Evolutionary conservation across 1,139 yeast species (phyloP).

Genomic region (Lodderomyces metapsilosis): DNA sequence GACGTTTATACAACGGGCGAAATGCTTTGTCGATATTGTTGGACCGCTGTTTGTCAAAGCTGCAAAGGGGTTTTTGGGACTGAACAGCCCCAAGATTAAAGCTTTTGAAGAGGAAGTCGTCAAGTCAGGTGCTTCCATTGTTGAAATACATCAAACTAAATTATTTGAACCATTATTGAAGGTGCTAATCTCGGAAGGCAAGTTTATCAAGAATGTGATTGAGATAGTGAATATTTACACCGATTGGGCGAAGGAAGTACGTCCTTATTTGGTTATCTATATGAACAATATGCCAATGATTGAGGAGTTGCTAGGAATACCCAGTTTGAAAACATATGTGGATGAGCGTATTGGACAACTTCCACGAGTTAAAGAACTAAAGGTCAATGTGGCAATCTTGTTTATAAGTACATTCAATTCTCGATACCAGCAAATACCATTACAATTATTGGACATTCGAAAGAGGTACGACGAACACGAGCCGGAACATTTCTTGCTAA

Average conservation of each 20-base stretch:
- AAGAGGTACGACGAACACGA: constrained; percentile 47
- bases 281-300: constrained; percentile 47
- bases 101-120: constrained; percentile 59
- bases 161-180: constrained; percentile 53
- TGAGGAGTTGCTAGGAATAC: constrained; percentile 36
- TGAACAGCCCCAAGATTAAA: constrained; percentile 26
- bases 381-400: constrained; percentile 56
- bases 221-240: constrained; percentile 61
- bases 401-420: constrained; percentile 78
- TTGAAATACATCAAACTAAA: constrained; percentile 54
- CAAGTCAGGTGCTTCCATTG: constrained; percentile 58
- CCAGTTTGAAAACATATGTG: constrained; percentile 52
- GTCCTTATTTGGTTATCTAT: constrained; percentile 53
- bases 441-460: constrained; percentile 62
- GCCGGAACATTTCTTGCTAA: constrained; percentile 54
- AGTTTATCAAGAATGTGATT: constrained; percentile 48
- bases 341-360: constrained; percentile 42
- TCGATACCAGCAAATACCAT: constrained; percentile 67
- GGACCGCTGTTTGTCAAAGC: constrained; percentile 46
- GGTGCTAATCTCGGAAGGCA: constrained; percentile 54
- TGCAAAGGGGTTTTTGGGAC: constrained; percentile 41
- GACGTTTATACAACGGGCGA: constrained; percentile 67
- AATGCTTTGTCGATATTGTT: constrained; percentile 55
- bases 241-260: constrained; percentile 56
- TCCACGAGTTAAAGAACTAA: constrained; percentile 42